These are phyloP conservation scores for Arabidopsis suecica DNA, from an alignment of 345 rosid species.

Conservation along the genomic window DNA sequence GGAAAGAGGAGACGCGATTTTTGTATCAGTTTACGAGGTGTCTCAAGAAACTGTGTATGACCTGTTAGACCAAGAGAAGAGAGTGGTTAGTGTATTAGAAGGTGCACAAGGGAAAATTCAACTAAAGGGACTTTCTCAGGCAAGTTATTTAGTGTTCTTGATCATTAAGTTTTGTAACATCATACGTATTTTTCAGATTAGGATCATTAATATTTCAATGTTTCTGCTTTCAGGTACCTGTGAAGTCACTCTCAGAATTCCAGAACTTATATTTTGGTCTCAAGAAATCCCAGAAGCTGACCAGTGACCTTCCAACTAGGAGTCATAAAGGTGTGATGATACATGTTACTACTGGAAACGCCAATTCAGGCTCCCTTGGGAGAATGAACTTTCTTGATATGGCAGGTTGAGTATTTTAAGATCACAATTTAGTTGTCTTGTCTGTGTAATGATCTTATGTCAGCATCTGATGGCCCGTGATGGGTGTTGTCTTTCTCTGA, in stretches of 20 bases:
- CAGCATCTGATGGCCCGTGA: conserved; percentile 8
- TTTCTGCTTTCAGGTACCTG: conserved; percentile 52
- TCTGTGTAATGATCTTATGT: conserved; percentile 1
- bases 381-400: conserved; percentile 79
- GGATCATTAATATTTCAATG: conserved; percentile 13
- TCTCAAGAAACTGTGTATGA: conserved; percentile 61
- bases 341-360: conserved; percentile 41
- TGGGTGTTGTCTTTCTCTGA: conserved; percentile 17
- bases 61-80: conserved; percentile 54
- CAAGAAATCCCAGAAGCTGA: conserved; percentile 44
- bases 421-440: not conserved
- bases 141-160: conserved; percentile 38
- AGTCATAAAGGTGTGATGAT: conserved; percentile 70
- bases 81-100: conserved; percentile 51
- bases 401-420: conserved; percentile 55
- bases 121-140: conserved; percentile 84
- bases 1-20: conserved; percentile 45
- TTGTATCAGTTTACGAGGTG: conserved; percentile 60
- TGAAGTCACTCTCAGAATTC: conserved; percentile 63
- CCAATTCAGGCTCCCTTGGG: conserved; percentile 43
- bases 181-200: conserved; percentile 8
- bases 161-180: not conserved
- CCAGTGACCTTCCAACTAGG: conserved; percentile 44
- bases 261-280: conserved; percentile 49
- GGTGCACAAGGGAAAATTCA: conserved; percentile 65